These are phyloP conservation scores for Epichloe sibirici DNA, from an alignment of 2,329 filamentous ascomycete species.

Conservation along the genomic window DNA sequence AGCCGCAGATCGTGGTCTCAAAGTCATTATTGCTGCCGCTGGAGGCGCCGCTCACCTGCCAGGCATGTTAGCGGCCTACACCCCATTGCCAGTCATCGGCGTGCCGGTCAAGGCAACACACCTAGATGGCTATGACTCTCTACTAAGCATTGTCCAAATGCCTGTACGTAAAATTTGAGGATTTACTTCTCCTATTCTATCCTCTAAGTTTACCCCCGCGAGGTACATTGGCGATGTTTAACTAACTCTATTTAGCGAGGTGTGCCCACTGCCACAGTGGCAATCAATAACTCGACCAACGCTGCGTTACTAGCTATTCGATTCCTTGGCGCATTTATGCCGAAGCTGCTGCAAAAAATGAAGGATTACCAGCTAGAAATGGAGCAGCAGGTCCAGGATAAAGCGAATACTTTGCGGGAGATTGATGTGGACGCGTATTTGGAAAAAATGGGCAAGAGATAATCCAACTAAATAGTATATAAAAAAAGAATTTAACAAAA, in stretches of 20 bases:
- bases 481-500: no score
- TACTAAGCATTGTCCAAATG: constrained; percentile 69
- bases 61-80: constrained; percentile 63
- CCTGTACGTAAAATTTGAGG: constrained; percentile 34
- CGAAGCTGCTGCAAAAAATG: constrained; percentile 44
- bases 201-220: not conserved
- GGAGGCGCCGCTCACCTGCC: constrained; percentile 63
- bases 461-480: not conserved
- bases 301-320: constrained; percentile 60
- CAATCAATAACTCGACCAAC: constrained; percentile 71
- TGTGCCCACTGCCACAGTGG: constrained; percentile 62
- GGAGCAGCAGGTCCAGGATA: constrained; percentile 49
- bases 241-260: constrained; percentile 31
- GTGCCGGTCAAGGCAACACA: constrained; percentile 65
- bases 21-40: constrained; percentile 64
- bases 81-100: constrained; percentile 62
- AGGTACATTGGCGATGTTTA: constrained; percentile 15
- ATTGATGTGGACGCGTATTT: constrained; percentile 46
- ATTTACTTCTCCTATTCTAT: not conserved
- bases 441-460: constrained; percentile 21
- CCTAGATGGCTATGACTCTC: constrained; percentile 58
- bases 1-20: constrained; percentile 53
- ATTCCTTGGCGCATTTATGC: constrained; percentile 49
- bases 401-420: constrained; percentile 44
- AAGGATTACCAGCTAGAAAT: constrained; percentile 50